phyloP scores from a whole-genome alignment of 1,284 basidiomycete species.

The Sanghuangporus sanghuang region DNA sequence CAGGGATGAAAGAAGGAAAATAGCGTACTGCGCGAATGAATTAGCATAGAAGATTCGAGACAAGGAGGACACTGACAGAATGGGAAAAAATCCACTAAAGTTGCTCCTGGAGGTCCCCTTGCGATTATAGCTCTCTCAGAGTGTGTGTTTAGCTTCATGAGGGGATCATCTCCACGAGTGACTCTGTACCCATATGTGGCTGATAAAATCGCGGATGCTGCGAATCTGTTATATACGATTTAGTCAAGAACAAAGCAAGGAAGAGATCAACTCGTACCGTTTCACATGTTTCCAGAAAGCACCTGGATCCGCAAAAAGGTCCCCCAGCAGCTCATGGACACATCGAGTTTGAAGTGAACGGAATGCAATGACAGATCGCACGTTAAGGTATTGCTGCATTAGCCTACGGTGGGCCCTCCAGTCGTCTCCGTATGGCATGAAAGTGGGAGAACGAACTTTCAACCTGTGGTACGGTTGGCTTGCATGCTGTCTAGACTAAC shows the following conservation, averaged over 20 bases:
- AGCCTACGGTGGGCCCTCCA: slow-evolving; percentile 29
- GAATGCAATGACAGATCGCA: slow-evolving; percentile 21
- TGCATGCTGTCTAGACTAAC: not conserved
- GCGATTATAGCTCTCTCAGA: not conserved
- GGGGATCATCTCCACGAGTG: slow-evolving; percentile 24
- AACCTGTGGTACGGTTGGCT: not conserved
- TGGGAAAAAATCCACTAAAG: slow-evolving; percentile 13
- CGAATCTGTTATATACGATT: not conserved
- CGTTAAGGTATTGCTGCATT: slow-evolving; percentile 26
- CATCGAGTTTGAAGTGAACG: slow-evolving; percentile 23
- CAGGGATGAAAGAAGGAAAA: slow-evolving; percentile 11
- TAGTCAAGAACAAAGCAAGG: not conserved
- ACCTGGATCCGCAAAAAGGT: slow-evolving; percentile 22
- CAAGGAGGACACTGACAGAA: not conserved
- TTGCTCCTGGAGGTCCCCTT: slow-evolving; percentile 7
- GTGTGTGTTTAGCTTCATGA: slow-evolving; percentile 15
- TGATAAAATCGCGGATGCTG: slow-evolving; percentile 7
- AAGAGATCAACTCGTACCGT: slow-evolving; percentile 12
- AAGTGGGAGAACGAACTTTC: slow-evolving; percentile 19
- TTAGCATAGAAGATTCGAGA: not conserved
- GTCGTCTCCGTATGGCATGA: slow-evolving; percentile 25
- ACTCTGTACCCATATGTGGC: slow-evolving; percentile 13
- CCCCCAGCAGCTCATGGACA: slow-evolving; percentile 22
- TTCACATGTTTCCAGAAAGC: slow-evolving; percentile 23
- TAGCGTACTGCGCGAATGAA: slow-evolving; percentile 6